Conservation (phyloP, 2,329 filamentous ascomycete species). For the Fusarium denticulatum region DNA sequence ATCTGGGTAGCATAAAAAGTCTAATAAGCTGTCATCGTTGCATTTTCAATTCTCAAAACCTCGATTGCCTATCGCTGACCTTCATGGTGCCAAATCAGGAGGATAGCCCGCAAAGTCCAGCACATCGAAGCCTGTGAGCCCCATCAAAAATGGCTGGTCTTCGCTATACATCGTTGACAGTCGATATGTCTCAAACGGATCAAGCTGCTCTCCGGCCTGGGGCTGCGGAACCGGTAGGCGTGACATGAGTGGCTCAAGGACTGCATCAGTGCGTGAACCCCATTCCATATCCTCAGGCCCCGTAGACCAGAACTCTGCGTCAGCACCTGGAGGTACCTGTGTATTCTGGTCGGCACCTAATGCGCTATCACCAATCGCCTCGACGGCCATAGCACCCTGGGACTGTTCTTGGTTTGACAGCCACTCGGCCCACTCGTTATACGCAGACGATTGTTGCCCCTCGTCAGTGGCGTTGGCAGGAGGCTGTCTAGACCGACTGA, state of each 20-base stretch:
- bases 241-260: not conserved
- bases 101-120: not conserved
- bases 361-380: fast-evolving
- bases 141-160: not conserved
- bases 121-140: not conserved
- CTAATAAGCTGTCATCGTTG: no score
- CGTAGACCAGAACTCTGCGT: not conserved
- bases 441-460: not conserved
- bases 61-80: fast-evolving
- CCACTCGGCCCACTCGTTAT: not conserved
- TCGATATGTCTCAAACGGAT: not conserved
- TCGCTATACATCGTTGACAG: not conserved
- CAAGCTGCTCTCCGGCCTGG: not conserved
- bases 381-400: fast-evolving
- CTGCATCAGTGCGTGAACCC: not conserved
- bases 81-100: not conserved
- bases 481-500: not conserved
- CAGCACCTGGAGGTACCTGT: not conserved
- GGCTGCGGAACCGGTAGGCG: not conserved
- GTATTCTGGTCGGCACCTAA: not conserved
- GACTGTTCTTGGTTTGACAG: not conserved
- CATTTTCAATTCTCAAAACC: no score
- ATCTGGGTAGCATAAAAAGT: fast-evolving
- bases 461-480: fast-evolving
- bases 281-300: not conserved